Evolutionary conservation across 495 filamentous ascomycete species (phyloP).

Genomic region (Aspergillus incahuasiensis): DNA sequence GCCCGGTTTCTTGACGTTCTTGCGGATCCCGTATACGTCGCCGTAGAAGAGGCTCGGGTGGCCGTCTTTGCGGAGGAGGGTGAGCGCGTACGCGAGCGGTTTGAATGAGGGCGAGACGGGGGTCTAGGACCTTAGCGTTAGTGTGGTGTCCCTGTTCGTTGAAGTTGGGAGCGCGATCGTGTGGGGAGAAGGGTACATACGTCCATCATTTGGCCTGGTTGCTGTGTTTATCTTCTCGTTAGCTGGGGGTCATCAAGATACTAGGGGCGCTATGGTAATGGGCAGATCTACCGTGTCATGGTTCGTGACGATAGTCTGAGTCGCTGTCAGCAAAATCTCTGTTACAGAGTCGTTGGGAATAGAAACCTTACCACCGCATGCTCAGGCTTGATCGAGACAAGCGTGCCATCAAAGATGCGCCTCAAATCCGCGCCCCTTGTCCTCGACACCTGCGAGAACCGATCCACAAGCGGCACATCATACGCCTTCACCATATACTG

Average conservation of each 20-base stretch:
- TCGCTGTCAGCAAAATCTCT: not conserved
- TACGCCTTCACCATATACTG: conserved; percentile 56
- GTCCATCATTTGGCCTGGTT: conserved; percentile 55
- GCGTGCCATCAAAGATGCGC: conserved; percentile 54
- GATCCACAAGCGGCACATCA: conserved; percentile 63
- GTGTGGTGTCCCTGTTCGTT: too few relatives aligned
- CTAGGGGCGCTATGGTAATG: not conserved
- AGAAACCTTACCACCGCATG: conserved; percentile 56
- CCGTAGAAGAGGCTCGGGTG: conserved; percentile 71
- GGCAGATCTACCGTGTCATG: conserved; percentile 39
- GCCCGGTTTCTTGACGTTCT: conserved; percentile 37
- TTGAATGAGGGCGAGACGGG: conserved; percentile 52
- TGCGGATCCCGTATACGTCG: conserved; percentile 65
- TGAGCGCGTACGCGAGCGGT: conserved; percentile 55
- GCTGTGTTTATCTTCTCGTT: conserved; percentile 30
- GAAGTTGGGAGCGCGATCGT: too few relatives aligned
- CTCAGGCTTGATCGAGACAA: conserved; percentile 51
- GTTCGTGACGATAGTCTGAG: conserved; percentile 38
- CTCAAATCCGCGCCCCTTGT: conserved; percentile 52
- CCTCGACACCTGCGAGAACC: conserved; percentile 53
- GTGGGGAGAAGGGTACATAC: conserved; percentile 18
- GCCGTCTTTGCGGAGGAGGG: conserved; percentile 60
- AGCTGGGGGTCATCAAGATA: not conserved
- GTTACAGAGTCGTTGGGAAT: too few relatives aligned
- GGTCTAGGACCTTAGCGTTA: conserved; percentile 24